Conservation (phyloP, 306 rosid species). For the Prunus davidiana region DNA sequence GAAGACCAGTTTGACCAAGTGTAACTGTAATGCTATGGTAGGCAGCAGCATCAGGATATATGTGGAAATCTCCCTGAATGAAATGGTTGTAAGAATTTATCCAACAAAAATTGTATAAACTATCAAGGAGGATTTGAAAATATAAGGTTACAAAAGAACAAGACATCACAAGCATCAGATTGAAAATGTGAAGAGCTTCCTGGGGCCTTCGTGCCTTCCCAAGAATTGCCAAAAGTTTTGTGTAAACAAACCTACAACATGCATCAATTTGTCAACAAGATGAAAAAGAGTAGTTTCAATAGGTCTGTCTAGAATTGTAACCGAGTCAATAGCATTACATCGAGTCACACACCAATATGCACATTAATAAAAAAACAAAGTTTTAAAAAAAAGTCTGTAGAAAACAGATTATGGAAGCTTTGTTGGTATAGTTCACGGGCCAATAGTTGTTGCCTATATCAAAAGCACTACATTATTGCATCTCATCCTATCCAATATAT, state of each 20-base stretch:
- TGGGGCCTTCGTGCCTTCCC: slow-evolving; percentile 79
- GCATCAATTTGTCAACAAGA: slow-evolving; percentile 14
- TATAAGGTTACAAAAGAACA: slow-evolving; percentile 32
- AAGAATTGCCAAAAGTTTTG: slow-evolving; percentile 83
- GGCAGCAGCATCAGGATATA: slow-evolving; percentile 91
- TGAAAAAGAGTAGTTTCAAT: neutral
- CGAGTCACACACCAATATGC: neutral
- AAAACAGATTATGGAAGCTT: neutral
- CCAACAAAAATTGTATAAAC: slow-evolving; percentile 21
- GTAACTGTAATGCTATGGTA: slow-evolving; percentile 92
- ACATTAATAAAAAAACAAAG: neutral
- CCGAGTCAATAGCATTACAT: neutral
- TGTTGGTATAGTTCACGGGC: neutral
- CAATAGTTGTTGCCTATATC: neutral
- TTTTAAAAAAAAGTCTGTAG: too few species aligned
- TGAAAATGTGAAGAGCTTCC: slow-evolving; percentile 79
- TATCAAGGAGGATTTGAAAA: slow-evolving; percentile 7
- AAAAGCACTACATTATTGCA: neutral
- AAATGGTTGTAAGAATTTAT: slow-evolving; percentile 26
- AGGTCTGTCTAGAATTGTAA: neutral
- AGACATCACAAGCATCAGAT: slow-evolving; percentile 69
- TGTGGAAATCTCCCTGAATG: slow-evolving; percentile 60
- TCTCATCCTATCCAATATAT: neutral
- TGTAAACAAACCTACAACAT: slow-evolving; percentile 79
- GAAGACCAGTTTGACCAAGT: slow-evolving; percentile 85